Evolutionary conservation across 495 filamentous ascomycete species (phyloP), one percentile per base, ranked within the genome.

Genomic region (Pyrenula aspistea): DNA sequence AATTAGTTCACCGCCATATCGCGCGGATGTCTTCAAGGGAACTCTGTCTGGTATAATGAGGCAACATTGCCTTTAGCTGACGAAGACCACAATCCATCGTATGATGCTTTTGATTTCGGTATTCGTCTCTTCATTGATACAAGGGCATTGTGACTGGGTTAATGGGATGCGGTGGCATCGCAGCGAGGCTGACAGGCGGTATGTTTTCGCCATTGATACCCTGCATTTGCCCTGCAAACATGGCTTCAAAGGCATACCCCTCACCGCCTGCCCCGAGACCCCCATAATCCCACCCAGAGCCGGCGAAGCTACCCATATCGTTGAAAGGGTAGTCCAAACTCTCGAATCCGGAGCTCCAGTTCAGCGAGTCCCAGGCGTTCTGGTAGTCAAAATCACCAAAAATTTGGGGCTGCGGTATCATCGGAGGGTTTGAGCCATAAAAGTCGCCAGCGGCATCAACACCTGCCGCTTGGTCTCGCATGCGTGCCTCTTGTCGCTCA

Each of bases 361-460:
- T 74, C 19, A 74, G 60, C 57, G 72, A 74, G 48, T 74, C 71
- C 71, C 71, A 74, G 12, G 73, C 62, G 58, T 71, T 67, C 31
- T 74, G 72, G 3, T 65, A 62, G 2, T 58, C 67, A 2, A 63
- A 63, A 22, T 74, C 69, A 55, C 73, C 68, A 2, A 69, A 60
- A 10, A 68, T 65, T 0, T 63, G 65, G 10, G 63, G 53, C 11
- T 42, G 31, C 31, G 31, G 31, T 4, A 65, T 56, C 2, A 71
- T 58, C 1, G 67, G 61, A 54, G 71, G 67, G 0, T 63, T 49
- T 24, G 68, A 63, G 1, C 65, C 65, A 55, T 56, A 60, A 19
- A 68, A 67, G 19, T 65, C 59, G 1, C 60, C 51, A 0, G 64
- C 47, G 55, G 66, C 60, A 2, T 56, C 53, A 22, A 60, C 56